phyloP scores from a whole-genome alignment of 176 grass and related monocot species.

The Carex littledalei region DNA sequence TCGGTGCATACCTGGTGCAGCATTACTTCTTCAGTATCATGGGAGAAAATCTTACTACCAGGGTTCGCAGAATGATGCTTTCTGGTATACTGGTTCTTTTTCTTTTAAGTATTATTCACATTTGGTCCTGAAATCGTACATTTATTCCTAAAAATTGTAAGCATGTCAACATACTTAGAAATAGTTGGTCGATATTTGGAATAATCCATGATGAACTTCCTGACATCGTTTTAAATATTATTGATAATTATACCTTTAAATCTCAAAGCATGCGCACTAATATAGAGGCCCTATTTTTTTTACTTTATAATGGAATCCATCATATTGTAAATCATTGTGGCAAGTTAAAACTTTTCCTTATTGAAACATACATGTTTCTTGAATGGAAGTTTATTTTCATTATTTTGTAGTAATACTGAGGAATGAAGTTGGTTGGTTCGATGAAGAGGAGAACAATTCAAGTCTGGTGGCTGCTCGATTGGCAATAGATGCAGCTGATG shows the following conservation, averaged over 20 bases:
- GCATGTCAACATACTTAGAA: neutral
- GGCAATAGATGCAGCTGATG: conserved; percentile 87
- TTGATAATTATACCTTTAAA: neutral
- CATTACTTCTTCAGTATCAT: conserved; percentile 99
- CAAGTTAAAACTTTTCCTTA: conserved; percentile 1
- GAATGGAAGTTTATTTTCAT: neutral
- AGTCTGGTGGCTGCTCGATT: conserved; percentile 83
- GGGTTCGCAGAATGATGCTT: conserved; percentile 94
- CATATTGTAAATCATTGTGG: neutral
- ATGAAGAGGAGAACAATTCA: conserved; percentile 96
- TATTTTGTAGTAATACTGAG: conserved; percentile 73
- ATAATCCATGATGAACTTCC: neutral
- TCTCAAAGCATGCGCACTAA: neutral
- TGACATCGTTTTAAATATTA: neutral
- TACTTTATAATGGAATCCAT: neutral
- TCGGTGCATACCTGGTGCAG: conserved; percentile 82
- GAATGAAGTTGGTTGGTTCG: conserved; percentile 98
- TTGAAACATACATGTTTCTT: neutral
- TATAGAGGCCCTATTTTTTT: no score
- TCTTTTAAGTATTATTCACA: neutral
- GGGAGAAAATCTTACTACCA: conserved; percentile 99
- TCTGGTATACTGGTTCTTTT: conserved; percentile 43
- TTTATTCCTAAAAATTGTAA: neutral
- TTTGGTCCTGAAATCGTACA: neutral
- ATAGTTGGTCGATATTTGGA: neutral